phyloP scores from a whole-genome alignment of 2,329 filamentous ascomycete genomes.

The Cryphonectria parasitica region DNA sequence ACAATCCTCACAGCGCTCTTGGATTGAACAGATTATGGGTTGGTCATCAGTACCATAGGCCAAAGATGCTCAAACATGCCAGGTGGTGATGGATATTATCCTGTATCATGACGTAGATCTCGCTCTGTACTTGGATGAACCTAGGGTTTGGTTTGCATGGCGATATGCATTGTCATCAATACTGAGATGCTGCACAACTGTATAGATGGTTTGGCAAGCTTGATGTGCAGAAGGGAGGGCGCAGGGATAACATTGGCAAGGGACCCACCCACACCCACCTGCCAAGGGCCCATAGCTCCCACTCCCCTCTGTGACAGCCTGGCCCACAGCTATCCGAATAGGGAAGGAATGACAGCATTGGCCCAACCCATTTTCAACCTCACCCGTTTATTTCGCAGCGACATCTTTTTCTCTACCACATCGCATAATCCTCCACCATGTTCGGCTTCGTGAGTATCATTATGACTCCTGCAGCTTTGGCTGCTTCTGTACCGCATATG shows the following conservation, averaged over 20 bases:
- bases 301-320: slow-evolving; percentile 1
- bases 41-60: background rate
- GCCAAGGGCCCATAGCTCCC: slow-evolving; percentile 11
- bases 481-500: background rate
- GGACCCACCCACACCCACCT: background rate
- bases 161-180: background rate
- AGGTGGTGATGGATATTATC: background rate
- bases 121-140: background rate
- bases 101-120: background rate
- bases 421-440: slow-evolving; percentile 40
- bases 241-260: background rate
- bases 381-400: slow-evolving; percentile 4
- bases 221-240: background rate
- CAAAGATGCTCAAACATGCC: background rate
- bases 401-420: slow-evolving; percentile 4
- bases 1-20: no score
- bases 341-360: slow-evolving; percentile 26
- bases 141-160: background rate
- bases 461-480: slow-evolving; percentile 1
- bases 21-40: no score
- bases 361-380: slow-evolving; percentile 23
- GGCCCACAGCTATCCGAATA: slow-evolving; percentile 24
- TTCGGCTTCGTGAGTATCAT: slow-evolving; percentile 50
- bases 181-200: no score
- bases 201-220: background rate